Conservation (phyloP, 768 basidiomycete species). For the Trametes coccinea region DNA sequence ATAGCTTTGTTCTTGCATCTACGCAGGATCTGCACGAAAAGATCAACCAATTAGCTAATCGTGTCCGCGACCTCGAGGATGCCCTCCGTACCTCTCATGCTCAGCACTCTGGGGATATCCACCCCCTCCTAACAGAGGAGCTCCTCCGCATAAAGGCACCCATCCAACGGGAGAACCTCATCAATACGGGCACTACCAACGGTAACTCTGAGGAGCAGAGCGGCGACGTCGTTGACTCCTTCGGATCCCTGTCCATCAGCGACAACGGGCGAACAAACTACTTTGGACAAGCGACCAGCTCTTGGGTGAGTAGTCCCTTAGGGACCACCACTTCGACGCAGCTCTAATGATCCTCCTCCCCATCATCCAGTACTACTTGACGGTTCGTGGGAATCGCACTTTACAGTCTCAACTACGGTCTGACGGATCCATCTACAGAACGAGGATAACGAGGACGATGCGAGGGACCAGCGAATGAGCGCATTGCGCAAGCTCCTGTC, state of each 20-base stretch:
- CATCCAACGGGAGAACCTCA: conserved; percentile 58
- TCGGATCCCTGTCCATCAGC: conserved; percentile 76
- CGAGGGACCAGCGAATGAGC: conserved; percentile 47
- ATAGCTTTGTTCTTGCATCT: conserved; percentile 75
- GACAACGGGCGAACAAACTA: conserved; percentile 74
- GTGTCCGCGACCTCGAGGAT: conserved; percentile 79
- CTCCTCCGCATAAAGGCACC: conserved; percentile 76
- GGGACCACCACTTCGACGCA: conserved; percentile 7
- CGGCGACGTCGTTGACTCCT: conserved; percentile 74
- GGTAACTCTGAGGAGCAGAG: conserved; percentile 59
- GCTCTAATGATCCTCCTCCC: neutral
- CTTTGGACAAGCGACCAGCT: conserved; percentile 74
- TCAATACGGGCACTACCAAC: conserved; percentile 42
- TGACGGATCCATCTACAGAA: conserved; percentile 45
- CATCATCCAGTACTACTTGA: conserved; percentile 66
- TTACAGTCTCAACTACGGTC: neutral
- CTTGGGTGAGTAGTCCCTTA: conserved; percentile 58
- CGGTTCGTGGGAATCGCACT: conserved; percentile 45
- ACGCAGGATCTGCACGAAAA: conserved; percentile 84
- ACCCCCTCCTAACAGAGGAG: conserved; percentile 71
- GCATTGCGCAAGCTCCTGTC: conserved; percentile 59
- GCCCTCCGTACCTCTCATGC: conserved; percentile 60
- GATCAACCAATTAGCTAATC: conserved; percentile 69
- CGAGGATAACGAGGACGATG: conserved; percentile 57
- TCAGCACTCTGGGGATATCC: conserved; percentile 56